Evolutionary conservation across 2,329 filamentous ascomycete genomes (phyloP), one percentile per base, ranked within the genome.

Genomic region (Hymenoscyphus scutula): DNA sequence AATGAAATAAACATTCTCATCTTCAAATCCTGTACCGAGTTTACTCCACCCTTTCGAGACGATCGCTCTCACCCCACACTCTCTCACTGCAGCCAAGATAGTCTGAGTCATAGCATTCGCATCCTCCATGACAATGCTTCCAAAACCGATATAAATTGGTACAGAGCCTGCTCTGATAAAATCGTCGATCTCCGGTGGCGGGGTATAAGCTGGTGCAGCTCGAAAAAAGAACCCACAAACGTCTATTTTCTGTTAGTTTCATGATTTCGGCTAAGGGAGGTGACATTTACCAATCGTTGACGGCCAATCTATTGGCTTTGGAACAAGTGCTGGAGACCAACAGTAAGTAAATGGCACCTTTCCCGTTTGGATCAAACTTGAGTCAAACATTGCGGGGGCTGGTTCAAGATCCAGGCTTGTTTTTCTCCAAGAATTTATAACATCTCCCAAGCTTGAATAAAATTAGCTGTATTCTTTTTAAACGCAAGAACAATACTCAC

Each of bases 121-220:
- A 32, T 84, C 74, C 23, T 83, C 80, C 2, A 84, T 76, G 0
- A 85, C 82, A 54, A 85, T 84, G 37, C 78, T 82, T 4, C 83
- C 82, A 65, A 85, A 85, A 0, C 83, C 82, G 38, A 85, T 81
- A 59, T 85, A 85, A 0, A 85, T 70, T 0, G 83, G 82, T 5
- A 78, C 74, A 1, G 80, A 76, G 0, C 82, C 82, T 0, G 73
- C 70, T 11, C 67, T 68, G 1, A 85, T 74, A 56, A 84, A 85
- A 0, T 67, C 64, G 2, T 68, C 70, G 2, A 82, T 65, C 7
- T 78, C 77, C 0, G 71, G 60, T 0, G 77, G 72, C 1, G 80
- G 79, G 0, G 68, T 74, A 61, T 80, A 77, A 7, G 65, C n/a
- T n/a, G 76, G 71, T 37, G 60, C 73, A 10, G 69, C 70, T 32